phyloP scores from a whole-genome alignment of 2,329 filamentous ascomycete species.

The Colletotrichum chrysophilum region DNA sequence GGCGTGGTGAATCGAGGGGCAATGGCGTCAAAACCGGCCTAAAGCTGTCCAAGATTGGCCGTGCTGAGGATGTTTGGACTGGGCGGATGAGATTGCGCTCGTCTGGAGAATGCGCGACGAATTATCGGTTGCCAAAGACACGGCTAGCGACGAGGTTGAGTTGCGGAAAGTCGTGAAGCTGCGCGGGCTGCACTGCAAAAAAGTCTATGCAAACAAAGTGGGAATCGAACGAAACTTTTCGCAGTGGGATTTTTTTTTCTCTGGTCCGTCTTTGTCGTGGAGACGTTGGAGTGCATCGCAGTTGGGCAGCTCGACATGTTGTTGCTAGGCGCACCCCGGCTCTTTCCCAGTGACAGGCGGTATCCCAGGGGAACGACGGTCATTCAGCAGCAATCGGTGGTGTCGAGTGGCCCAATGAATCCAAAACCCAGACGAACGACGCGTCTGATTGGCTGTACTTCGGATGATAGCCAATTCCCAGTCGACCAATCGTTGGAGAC shows the following conservation, averaged over 20 bases:
- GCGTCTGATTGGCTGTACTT: slow-evolving; percentile 25
- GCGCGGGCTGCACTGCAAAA: neutral
- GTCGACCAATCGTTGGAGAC: neutral
- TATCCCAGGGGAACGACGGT: slow-evolving; percentile 16
- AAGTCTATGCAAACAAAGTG: slow-evolving; percentile 13
- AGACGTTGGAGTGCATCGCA: slow-evolving; percentile 4
- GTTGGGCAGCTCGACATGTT: slow-evolving; percentile 17
- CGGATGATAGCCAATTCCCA: neutral
- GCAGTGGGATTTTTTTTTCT: slow-evolving; percentile 3
- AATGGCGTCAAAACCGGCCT: neutral
- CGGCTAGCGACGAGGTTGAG: neutral
- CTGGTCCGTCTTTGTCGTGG: neutral
- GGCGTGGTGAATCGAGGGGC: slow-evolving; percentile 17
- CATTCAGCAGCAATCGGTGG: neutral
- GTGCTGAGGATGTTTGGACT: slow-evolving; percentile 5
- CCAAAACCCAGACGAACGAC: slow-evolving; percentile 27
- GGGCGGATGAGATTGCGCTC: slow-evolving; percentile 3
- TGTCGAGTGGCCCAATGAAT: slow-evolving; percentile 20
- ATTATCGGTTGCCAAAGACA: neutral
- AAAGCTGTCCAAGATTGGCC: neutral
- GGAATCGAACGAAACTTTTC: slow-evolving; percentile 20
- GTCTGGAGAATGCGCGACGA: slow-evolving; percentile 9
- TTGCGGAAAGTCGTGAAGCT: neutral
- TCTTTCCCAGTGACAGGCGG: neutral
- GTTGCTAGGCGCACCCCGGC: slow-evolving; percentile 1